Evolutionary conservation across 306 rosid genomes (phyloP).

Genomic region (Oemleria cerasiformis): DNA sequence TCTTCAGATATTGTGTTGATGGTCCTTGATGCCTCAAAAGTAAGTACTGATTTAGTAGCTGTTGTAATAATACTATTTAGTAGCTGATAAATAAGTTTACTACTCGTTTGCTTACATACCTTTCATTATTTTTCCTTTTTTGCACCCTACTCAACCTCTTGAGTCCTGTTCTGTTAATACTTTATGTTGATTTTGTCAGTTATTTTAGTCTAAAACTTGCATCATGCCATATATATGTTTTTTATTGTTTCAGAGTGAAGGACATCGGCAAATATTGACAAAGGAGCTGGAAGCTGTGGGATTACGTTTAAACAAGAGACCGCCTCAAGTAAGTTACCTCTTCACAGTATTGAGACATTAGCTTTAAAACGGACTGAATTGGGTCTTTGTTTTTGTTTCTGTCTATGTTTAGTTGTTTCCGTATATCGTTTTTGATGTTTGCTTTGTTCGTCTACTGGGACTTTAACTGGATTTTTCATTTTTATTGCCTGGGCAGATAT

Average conservation of each 20-base stretch:
- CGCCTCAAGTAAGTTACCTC: conserved; percentile 73
- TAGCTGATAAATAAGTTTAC: conserved; percentile 17
- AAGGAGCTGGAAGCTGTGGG: conserved; percentile 99
- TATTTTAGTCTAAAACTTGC: conserved; percentile 18
- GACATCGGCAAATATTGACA: conserved; percentile 97
- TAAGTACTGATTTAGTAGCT: conserved; percentile 36
- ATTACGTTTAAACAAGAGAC: conserved; percentile 89
- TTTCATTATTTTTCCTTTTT: neutral
- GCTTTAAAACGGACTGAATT: conserved; percentile 2
- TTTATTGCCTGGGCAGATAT: conserved; percentile 62
- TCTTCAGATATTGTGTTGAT: conserved; percentile 95
- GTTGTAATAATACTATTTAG: conserved; percentile 14
- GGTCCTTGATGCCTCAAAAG: conserved; percentile 99
- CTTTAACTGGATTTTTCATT: neutral
- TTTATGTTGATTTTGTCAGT: conserved; percentile 5
- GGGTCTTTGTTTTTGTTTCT: neutral
- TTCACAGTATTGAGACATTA: conserved; percentile 13
- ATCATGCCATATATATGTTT: neutral
- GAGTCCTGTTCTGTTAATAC: conserved; percentile 2
- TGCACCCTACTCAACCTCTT: neutral
- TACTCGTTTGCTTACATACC: conserved; percentile 4
- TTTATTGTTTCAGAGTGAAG: conserved; percentile 73
- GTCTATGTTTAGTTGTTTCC: neutral
- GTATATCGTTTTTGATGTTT: neutral
- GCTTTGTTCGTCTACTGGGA: conserved; percentile 6